Base-by-base conservation (phyloP, 1,139 yeast species). In the Taiozyma sp. region DNA sequence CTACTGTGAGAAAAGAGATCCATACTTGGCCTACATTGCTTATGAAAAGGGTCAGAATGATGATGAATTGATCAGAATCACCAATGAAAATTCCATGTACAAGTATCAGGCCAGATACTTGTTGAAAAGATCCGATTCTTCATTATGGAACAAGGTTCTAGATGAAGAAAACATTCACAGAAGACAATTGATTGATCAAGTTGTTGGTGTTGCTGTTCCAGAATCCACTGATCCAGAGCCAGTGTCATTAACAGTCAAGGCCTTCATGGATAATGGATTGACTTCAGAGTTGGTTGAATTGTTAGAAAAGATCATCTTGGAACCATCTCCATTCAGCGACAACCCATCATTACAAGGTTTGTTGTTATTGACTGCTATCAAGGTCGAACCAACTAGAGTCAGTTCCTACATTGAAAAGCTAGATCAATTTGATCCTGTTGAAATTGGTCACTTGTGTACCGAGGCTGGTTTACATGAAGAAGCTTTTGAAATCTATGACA, bases 1-100 rank as follows among this genome's bases (percentile, higher is more conserved):
- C 68, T 93, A 93, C 77, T 95, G 99, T 80, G 99, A 95, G 72
- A 93, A 90, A 82, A 87, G 99, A 71, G 99, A 93, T 67, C 99
- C 99, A 55, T 93, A 90, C 74, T 78, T 93, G 69, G 99, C 99
- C 22, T 93, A 90, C 70, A 93, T 93, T 72, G 96, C 97, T 51
- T 93, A 93, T 70, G 96, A 96, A 57, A 92, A 91, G 73, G 99
- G 99, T 67, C 78, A 80, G 52, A 92, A 93, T 65, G 97, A 93
- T 69, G 85, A 78, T 55, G 99, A 93, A 70, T 81, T 93, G 66
- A 82, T 93, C 64, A 78, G 83, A 65, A 91, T 93, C 69, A 93
- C 99, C 61, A 93, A 93, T 68, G 99, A 95, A 66, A 93, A 93
- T 71, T 83, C 95, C 63, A 93, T 93, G 99, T 93, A 88, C 79